These are phyloP conservation scores for Pulveroboletus sp. DNA, from an alignment of 768 basidiomycete genomes.

Conservation along the genomic window DNA sequence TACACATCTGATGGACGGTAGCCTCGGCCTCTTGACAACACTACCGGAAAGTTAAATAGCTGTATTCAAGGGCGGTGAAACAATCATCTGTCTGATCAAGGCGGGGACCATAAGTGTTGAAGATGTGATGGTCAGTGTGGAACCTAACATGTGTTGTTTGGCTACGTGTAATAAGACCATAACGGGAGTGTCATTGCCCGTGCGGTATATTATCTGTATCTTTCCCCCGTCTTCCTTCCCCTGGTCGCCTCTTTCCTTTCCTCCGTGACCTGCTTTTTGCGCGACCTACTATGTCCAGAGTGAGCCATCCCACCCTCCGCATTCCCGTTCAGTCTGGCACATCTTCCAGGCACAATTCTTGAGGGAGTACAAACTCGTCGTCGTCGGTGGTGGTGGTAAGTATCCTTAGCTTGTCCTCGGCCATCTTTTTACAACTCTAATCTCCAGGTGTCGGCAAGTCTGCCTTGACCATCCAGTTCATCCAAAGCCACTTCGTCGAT, in stretches of 20 bases:
- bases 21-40: no score
- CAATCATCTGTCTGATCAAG: background rate
- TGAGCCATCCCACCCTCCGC: slow-evolving; percentile 3
- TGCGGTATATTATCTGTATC: slow-evolving; percentile 9
- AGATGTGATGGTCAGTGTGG: slow-evolving; percentile 3
- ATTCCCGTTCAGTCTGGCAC: background rate
- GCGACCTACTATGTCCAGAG: slow-evolving; percentile 30
- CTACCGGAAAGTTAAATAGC: no score
- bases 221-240: slow-evolving; percentile 1
- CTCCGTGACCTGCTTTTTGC: background rate
- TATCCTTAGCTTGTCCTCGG: slow-evolving; percentile 31
- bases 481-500: slow-evolving; percentile 91
- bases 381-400: slow-evolving; percentile 95
- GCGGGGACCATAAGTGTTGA: no score
- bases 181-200: slow-evolving; percentile 7
- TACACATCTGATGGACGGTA: no score
- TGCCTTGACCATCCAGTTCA: slow-evolving; percentile 96
- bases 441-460: slow-evolving; percentile 62
- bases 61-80: background rate
- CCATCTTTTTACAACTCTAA: background rate
- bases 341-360: slow-evolving; percentile 72
- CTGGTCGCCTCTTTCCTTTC: background rate
- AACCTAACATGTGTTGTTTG: slow-evolving; percentile 27
- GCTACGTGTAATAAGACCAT: slow-evolving; percentile 12
- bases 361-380: slow-evolving; percentile 97